phyloP scores from a whole-genome alignment of 441 rosid species.

The Erodium texanum region DNA sequence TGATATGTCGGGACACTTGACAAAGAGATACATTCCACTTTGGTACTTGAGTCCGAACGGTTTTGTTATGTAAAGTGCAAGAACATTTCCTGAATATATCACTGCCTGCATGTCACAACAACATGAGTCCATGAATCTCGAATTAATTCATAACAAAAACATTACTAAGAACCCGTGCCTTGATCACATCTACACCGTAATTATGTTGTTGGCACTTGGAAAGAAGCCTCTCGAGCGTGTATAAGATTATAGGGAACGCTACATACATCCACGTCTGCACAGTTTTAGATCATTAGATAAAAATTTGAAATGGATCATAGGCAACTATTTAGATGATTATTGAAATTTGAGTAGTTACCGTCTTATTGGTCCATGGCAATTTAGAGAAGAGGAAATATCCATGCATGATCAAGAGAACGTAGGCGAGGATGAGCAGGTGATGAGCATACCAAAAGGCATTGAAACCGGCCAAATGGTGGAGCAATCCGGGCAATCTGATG shows the following conservation, averaged over 20 bases:
- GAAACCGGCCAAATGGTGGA: conserved; percentile 63
- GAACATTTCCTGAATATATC: conserved; percentile 79
- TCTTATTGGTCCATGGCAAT: conserved; percentile 57
- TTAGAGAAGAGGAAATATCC: conserved; percentile 59
- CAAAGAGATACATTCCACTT: conserved; percentile 92
- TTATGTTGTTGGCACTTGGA: conserved; percentile 40
- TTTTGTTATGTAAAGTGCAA: conserved; percentile 74
- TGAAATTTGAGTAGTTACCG: conserved; percentile 56
- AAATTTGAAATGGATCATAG: too few relatives aligned
- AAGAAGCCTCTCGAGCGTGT: conserved; percentile 52
- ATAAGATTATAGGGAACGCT: conserved; percentile 43
- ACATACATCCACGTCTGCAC: conserved; percentile 91
- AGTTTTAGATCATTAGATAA: too few relatives aligned
- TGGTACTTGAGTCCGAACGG: conserved; percentile 68
- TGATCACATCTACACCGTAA: conserved; percentile 57
- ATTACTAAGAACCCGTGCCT: conserved; percentile 32
- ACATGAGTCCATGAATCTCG: not conserved
- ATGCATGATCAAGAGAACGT: conserved; percentile 53
- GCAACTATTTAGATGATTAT: too few relatives aligned
- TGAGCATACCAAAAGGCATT: conserved; percentile 91
- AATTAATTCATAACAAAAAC: not conserved
- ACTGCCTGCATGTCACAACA: conserved; percentile 44
- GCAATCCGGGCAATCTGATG: conserved; percentile 51
- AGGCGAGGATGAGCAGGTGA: conserved; percentile 63
- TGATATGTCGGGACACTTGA: conserved; percentile 78